Percentiles rank a stretch among this genome's conserved stretches.
Evolutionary conservation across 768 basidiomycete species (phyloP).

Genomic region (Pilatotrama ljubarskyi): DNA sequence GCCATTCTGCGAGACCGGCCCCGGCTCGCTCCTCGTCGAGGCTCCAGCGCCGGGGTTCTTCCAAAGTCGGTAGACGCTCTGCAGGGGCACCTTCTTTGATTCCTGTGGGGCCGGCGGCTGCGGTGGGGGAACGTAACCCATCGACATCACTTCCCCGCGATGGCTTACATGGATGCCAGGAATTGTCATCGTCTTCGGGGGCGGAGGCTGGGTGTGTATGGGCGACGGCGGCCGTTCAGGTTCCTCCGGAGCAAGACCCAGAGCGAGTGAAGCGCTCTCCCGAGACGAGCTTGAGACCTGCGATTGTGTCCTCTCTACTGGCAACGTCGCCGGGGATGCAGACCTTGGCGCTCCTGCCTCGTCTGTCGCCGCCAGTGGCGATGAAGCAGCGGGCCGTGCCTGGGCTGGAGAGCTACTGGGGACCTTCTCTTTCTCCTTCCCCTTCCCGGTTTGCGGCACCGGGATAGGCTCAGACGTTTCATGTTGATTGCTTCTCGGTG

Average conservation of each 20-base stretch:
- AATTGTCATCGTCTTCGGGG: constrained; percentile 81
- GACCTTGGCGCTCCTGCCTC: constrained; percentile 3
- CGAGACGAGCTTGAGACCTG: constrained; percentile 21
- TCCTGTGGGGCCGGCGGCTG: constrained; percentile 37
- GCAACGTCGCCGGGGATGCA: constrained; percentile 33
- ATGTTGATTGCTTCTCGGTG: constrained; percentile 11
- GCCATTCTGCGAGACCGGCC: constrained; percentile 22
- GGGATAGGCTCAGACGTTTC: constrained; percentile 34
- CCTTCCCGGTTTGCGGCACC: constrained; percentile 32
- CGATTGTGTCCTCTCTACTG: constrained; percentile 38
- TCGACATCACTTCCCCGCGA: constrained; percentile 81
- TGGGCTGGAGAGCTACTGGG: constrained; percentile 12
- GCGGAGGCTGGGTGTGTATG: constrained; percentile 72
- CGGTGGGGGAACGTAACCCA: constrained; percentile 67
- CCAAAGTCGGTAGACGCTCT: constrained; percentile 75
- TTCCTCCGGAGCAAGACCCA: constrained; percentile 27
- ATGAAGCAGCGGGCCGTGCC: background rate
- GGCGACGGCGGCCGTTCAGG: constrained; percentile 43
- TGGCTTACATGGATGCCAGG: constrained; percentile 86
- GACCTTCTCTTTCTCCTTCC: constrained; percentile 20
- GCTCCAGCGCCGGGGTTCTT: constrained; percentile 45
- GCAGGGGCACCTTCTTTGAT: constrained; percentile 56
- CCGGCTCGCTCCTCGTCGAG: constrained; percentile 6
- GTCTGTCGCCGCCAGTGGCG: background rate
- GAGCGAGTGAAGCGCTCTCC: constrained; percentile 10